phyloP scores from a whole-genome alignment of 2,329 filamentous ascomycete genomes.

The Xylariaceae sp. region DNA sequence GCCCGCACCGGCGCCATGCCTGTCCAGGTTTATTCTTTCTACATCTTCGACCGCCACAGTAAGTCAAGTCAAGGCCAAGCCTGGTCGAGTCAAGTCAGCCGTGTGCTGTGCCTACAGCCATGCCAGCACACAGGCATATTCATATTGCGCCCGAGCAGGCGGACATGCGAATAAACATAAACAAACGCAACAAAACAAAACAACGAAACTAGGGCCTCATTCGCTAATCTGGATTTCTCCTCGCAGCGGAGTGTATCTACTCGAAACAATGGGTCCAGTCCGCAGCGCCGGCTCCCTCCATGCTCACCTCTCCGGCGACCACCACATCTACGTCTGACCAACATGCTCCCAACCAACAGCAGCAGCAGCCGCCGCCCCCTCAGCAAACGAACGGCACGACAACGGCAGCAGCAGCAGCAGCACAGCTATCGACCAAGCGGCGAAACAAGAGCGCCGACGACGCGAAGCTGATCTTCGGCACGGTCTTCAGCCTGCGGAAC shows the following conservation, averaged over 20 bases:
- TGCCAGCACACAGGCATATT: background rate
- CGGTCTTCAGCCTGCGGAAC: conserved; percentile 93
- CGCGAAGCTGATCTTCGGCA: conserved; percentile 96
- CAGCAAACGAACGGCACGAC: conserved; percentile 22
- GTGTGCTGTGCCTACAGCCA: conserved; percentile 20
- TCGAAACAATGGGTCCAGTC: conserved; percentile 77
- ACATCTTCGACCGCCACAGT: conserved; percentile 99
- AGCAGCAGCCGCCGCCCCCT: conserved; percentile 5
- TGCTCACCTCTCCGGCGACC: conserved; percentile 47
- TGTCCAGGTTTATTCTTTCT: conserved; percentile 83
- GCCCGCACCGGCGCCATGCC: conserved; percentile 66
- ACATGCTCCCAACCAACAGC: background rate
- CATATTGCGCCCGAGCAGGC: conserved; percentile 12
- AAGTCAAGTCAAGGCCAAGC: conserved; percentile 43
- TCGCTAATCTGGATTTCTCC: conserved; percentile 24
- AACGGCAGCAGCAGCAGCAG: conserved; percentile 23
- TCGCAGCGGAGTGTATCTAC: conserved; percentile 94
- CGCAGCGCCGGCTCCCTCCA: conserved; percentile 50
- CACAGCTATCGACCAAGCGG: conserved; percentile 2
- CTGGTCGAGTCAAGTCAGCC: conserved; percentile 18
- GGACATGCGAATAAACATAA: background rate
- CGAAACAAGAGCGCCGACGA: conserved; percentile 67
- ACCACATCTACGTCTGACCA: too few species aligned
- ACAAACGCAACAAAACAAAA: conserved; percentile 8
- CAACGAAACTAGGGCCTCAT: background rate